phyloP scores from a whole-genome alignment of 495 filamentous ascomycete species.

The Aspergillus affinis region DNA sequence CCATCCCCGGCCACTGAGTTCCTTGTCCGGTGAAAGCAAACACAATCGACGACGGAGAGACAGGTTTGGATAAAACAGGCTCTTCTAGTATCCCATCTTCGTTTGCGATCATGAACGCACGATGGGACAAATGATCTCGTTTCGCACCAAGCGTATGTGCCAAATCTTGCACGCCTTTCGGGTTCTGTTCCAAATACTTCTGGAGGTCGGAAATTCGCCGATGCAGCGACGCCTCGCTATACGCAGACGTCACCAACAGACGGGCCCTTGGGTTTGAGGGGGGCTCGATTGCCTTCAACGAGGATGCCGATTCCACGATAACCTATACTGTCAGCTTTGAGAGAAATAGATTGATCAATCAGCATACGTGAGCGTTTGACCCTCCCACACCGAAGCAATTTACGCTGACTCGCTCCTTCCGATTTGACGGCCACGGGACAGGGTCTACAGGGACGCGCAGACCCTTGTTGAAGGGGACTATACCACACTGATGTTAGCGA shows the following conservation, averaged over 20 bases:
- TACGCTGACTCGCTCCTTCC: slow-evolving; percentile 23
- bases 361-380: slow-evolving; percentile 26
- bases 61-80: background rate
- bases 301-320: slow-evolving; percentile 8
- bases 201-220: slow-evolving; percentile 6
- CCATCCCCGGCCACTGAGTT: slow-evolving; percentile 29
- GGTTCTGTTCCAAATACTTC: slow-evolving; percentile 14
- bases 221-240: slow-evolving; percentile 13
- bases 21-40: slow-evolving; percentile 32
- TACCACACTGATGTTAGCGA: background rate
- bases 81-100: background rate
- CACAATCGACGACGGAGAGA: slow-evolving; percentile 1
- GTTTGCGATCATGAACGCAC: background rate
- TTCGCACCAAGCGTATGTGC: slow-evolving; percentile 26
- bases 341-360: background rate
- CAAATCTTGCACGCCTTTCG: slow-evolving; percentile 9
- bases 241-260: slow-evolving; percentile 16
- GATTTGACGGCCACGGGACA: slow-evolving; percentile 28
- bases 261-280: background rate
- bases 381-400: slow-evolving; percentile 39
- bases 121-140: slow-evolving; percentile 23
- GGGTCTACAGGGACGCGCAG: slow-evolving; percentile 23
- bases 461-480: slow-evolving; percentile 20
- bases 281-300: background rate
- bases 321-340: background rate